Evolutionary conservation across 352 stramenopile genomes (phyloP).

Genomic region (Blastocystis sp.): DNA sequence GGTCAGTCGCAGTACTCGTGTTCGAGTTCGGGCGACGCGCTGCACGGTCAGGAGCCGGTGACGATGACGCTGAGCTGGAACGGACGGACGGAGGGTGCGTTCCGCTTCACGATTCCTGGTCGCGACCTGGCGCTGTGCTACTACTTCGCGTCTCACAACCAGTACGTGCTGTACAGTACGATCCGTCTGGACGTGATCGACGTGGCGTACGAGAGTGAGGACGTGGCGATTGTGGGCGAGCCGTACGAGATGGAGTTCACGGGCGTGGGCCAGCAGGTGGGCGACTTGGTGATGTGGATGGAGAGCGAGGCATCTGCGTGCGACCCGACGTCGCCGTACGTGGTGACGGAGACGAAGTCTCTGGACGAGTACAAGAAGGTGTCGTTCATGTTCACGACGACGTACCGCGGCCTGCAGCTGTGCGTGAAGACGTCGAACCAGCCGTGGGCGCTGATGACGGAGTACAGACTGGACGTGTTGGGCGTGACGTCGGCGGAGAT

Average conservation of each 20-base stretch:
- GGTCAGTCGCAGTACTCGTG: conserved; percentile 49
- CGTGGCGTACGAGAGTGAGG: conserved; percentile 40
- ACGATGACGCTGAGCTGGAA: not conserved
- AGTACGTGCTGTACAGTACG: not conserved
- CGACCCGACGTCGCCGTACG: not conserved
- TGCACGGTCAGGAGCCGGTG: conserved; percentile 22
- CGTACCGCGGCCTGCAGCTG: conserved; percentile 35
- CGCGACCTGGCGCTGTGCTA: conserved; percentile 44
- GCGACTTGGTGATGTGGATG: conserved; percentile 50
- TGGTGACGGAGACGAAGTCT: conserved; percentile 5
- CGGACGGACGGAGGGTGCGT: conserved; percentile 13
- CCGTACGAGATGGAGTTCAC: conserved; percentile 35
- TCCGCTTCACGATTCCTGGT: conserved; percentile 32
- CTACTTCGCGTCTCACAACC: conserved; percentile 42
- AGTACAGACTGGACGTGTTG: conserved; percentile 34
- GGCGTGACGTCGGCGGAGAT: conserved; percentile 3
- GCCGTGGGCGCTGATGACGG: not conserved
- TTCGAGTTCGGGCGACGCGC: not conserved
- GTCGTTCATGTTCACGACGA: not conserved
- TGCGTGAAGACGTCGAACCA: conserved; percentile 35
- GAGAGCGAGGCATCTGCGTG: not conserved
- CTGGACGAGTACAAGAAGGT: conserved; percentile 50
- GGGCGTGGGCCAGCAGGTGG: conserved; percentile 19
- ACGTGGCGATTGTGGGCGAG: conserved; percentile 11
- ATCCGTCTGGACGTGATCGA: conserved; percentile 47